phyloP scores from a whole-genome alignment of 2,329 filamentous ascomycete species.

The Metarhizium humberi region DNA sequence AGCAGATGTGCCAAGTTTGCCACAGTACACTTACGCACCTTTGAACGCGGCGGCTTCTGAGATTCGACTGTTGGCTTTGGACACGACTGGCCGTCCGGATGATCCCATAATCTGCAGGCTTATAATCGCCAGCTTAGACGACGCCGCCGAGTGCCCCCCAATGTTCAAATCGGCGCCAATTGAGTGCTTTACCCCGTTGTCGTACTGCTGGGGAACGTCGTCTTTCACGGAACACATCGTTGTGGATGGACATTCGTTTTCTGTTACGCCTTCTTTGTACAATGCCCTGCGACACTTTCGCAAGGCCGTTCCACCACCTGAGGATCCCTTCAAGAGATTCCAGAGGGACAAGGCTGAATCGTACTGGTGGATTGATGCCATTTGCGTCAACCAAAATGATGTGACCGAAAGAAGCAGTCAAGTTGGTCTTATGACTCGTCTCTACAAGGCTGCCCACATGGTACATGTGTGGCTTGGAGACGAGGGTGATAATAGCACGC shows the following conservation, averaged over 20 bases:
- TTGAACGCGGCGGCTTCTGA: background rate
- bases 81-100: background rate
- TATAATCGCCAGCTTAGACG: background rate
- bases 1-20: too few species aligned
- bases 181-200: background rate
- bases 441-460: background rate
- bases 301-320: background rate
- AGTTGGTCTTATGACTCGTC: background rate
- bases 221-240: background rate
- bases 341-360: too few species aligned
- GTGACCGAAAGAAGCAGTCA: background rate
- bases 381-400: background rate
- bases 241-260: background rate
- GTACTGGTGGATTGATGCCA: too few species aligned
- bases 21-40: too few species aligned
- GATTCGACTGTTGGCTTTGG: background rate
- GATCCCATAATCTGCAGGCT: background rate
- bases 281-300: background rate
- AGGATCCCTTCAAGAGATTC: too few species aligned
- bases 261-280: background rate
- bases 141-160: background rate
- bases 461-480: background rate
- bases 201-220: background rate
- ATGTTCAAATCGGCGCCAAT: background rate
- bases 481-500: background rate